phyloP scores from a whole-genome alignment of 805 yeast genomes.

The Candida quercuum region DNA sequence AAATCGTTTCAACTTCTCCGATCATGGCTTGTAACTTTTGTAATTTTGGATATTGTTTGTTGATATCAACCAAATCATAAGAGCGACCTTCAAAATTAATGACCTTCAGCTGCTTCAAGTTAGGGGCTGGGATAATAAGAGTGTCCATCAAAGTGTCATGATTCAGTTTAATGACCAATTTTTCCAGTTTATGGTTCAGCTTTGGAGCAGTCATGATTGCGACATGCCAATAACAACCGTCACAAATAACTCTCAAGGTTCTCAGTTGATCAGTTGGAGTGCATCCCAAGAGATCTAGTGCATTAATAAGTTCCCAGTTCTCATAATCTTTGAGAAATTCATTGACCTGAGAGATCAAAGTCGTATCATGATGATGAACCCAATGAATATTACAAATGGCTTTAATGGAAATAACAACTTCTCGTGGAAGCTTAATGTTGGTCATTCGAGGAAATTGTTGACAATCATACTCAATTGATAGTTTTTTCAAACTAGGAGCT shows the following conservation, averaged over 20 bases:
- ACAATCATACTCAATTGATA: not conserved
- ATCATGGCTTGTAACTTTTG: not conserved
- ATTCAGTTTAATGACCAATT: not conserved
- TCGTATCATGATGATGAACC: conserved; percentile 1
- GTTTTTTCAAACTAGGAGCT: not conserved
- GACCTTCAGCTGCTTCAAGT: not conserved
- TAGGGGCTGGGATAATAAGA: not conserved
- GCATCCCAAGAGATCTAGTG: not conserved
- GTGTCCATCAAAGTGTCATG: not conserved
- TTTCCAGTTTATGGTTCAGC: not conserved
- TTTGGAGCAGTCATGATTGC: not conserved
- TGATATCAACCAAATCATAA: not conserved
- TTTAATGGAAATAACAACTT: not conserved
- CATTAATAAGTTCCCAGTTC: not conserved
- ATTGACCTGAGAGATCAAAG: not conserved
- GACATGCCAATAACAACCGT: not conserved
- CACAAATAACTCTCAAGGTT: not conserved
- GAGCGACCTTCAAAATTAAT: not conserved
- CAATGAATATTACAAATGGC: not conserved
- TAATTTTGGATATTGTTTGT: not conserved
- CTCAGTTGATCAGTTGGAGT: not conserved
- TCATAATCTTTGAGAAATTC: not conserved
- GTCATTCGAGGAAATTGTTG: not conserved
- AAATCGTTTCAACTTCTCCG: not conserved
- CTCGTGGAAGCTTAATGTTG: not conserved